Evolutionary conservation across 164 flowering plant species (phyloP).

Genomic region (Kingdonia uniflora): DNA sequence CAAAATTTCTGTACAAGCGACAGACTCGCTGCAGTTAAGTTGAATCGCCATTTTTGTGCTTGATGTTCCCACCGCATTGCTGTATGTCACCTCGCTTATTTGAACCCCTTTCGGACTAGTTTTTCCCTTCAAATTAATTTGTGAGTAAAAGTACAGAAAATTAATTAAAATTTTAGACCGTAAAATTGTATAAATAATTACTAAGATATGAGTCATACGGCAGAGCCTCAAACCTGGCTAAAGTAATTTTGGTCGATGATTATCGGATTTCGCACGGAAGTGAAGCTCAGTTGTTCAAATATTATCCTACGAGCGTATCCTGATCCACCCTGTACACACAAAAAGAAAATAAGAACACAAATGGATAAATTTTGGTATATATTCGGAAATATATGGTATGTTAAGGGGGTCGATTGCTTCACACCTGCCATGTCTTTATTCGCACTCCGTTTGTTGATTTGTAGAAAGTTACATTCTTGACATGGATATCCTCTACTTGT

Average conservation of each 20-base stretch:
- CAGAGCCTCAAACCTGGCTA: neutral
- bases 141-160: too few relatives aligned
- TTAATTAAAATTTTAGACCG: too few relatives aligned
- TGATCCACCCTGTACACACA: slow-evolving; percentile 24
- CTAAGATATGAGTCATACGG: too few relatives aligned
- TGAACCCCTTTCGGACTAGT: slow-evolving; percentile 22
- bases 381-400: too few relatives aligned
- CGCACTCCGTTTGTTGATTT: slow-evolving; percentile 43
- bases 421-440: slow-evolving; percentile 52
- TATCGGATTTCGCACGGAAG: slow-evolving; percentile 31
- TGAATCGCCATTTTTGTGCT: slow-evolving; percentile 21
- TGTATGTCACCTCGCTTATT: slow-evolving; percentile 30
- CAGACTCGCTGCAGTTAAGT: slow-evolving; percentile 19
- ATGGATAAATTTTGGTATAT: too few relatives aligned
- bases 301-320: slow-evolving; percentile 31
- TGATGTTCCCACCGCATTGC: slow-evolving; percentile 26
- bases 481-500: slow-evolving; percentile 33
- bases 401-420: neutral
- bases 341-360: neutral
- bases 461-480: slow-evolving; percentile 21
- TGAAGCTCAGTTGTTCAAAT: slow-evolving; percentile 26
- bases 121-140: slow-evolving; percentile 2
- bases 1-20: slow-evolving; percentile 18
- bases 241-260: slow-evolving; percentile 60
- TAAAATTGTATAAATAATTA: too few relatives aligned